A percentile compares a stretch with the other conserved stretches of the same genome.
Evolutionary conservation across 31 red algal genomes (phyloP).

Genomic region (Porphyra umbilicalis): DNA sequence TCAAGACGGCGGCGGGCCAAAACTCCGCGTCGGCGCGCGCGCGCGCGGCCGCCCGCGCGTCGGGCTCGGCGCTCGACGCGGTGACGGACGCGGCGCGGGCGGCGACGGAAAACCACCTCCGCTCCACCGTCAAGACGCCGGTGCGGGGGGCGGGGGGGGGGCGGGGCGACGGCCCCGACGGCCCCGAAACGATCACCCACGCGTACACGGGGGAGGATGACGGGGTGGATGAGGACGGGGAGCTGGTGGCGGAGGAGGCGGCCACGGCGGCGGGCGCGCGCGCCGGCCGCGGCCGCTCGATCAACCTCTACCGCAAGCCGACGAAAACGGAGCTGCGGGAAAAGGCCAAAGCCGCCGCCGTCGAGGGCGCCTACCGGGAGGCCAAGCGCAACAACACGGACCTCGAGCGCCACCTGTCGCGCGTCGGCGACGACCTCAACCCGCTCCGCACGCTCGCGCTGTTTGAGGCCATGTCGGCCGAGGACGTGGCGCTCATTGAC

Average conservation of each 20-base stretch:
- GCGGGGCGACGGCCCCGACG: not conserved
- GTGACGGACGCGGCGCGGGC: not conserved
- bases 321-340: not conserved
- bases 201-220: constrained; percentile 75
- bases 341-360: not conserved
- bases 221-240: constrained; percentile 58
- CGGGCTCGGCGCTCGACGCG: not conserved
- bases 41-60: not conserved
- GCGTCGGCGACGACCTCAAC: constrained; percentile 76
- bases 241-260: constrained; percentile 28
- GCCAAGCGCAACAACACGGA: constrained; percentile 34
- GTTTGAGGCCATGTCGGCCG: constrained; percentile 66
- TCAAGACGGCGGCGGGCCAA: constrained; percentile 44
- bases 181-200: not conserved
- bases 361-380: not conserved
- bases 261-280: constrained; percentile 28
- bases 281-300: not conserved
- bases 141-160: not conserved
- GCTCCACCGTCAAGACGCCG: not conserved
- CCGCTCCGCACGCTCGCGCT: constrained; percentile 70
- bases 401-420: constrained; percentile 54
- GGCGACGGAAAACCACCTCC: not conserved
- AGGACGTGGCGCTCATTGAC: constrained; percentile 80
- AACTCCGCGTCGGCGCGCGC: not conserved
- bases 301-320: not conserved